Evolutionary conservation across 2,329 filamentous ascomycete species (phyloP).

Genomic region (Aspergillus ibericus): DNA sequence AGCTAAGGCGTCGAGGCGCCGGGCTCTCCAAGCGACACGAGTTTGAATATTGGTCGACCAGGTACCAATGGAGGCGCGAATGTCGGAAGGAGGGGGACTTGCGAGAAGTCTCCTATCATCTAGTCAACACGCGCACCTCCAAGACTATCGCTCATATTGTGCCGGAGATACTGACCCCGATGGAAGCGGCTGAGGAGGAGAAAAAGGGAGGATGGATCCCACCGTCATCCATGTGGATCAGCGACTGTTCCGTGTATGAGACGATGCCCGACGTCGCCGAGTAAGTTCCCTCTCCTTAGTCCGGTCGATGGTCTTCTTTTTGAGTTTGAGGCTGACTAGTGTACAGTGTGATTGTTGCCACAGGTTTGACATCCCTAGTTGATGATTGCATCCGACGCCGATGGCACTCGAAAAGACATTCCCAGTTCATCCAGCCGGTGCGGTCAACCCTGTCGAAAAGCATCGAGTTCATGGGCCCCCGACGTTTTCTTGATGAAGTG

Average conservation of each 20-base stretch:
- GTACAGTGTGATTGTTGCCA: slow-evolving; percentile 77
- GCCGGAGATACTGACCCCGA: slow-evolving; percentile 71
- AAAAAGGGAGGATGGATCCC: slow-evolving; percentile 84
- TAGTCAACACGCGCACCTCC: slow-evolving; percentile 66
- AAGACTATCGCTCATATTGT: slow-evolving; percentile 78
- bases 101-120: slow-evolving; percentile 72
- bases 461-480: slow-evolving; percentile 63
- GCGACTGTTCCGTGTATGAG: slow-evolving; percentile 67
- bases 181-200: slow-evolving; percentile 70
- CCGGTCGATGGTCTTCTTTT: background rate
- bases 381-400: slow-evolving; percentile 86
- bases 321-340: slow-evolving; percentile 13
- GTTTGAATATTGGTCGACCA: slow-evolving; percentile 89
- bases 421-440: slow-evolving; percentile 55
- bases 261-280: slow-evolving; percentile 80
- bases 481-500: slow-evolving; percentile 63
- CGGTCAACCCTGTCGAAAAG: slow-evolving; percentile 55
- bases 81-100: slow-evolving; percentile 65
- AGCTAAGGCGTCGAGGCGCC: slow-evolving; percentile 69
- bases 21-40: slow-evolving; percentile 75
- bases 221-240: slow-evolving; percentile 88
- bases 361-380: slow-evolving; percentile 83
- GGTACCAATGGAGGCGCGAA: slow-evolving; percentile 80
- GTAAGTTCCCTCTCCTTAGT: slow-evolving; percentile 55
- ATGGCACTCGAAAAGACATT: slow-evolving; percentile 62